These are phyloP conservation scores for Triadica sebifera DNA, from an alignment of 345 rosid genomes.

Conservation along the genomic window DNA sequence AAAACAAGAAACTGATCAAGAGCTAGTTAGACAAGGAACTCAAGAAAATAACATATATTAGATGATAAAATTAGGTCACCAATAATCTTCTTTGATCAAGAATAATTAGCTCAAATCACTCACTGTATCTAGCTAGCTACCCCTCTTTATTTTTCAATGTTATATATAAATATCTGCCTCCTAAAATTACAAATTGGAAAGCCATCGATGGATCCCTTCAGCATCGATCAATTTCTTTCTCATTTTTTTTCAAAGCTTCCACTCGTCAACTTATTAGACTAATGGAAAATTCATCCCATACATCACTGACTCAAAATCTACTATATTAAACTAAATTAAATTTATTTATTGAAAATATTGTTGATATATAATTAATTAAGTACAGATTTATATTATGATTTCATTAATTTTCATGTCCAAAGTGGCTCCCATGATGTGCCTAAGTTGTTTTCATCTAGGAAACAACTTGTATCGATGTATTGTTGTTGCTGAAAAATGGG, in stretches of 20 bases:
- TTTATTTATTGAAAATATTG: background rate
- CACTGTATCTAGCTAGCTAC: background rate
- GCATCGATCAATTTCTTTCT: too few species aligned
- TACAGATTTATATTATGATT: background rate
- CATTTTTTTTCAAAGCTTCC: background rate
- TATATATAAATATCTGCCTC: background rate
- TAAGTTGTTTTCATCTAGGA: constrained; percentile 44
- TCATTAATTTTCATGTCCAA: constrained; percentile 35
- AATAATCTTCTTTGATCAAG: background rate
- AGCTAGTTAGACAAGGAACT: background rate
- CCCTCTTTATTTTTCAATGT: background rate
- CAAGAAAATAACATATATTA: background rate
- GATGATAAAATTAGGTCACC: background rate
- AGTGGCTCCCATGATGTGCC: constrained; percentile 55
- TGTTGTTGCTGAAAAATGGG: constrained; percentile 27
- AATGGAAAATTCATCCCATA: background rate
- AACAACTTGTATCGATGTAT: constrained; percentile 40
- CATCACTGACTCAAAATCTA: background rate
- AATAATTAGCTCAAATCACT: background rate
- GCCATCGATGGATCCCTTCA: too few species aligned
- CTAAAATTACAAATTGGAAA: too few species aligned
- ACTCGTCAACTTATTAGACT: background rate
- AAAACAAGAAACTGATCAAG: background rate
- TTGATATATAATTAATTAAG: too few species aligned
- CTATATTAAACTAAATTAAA: background rate